phyloP scores from a whole-genome alignment of 495 filamentous ascomycete species.

The Oidiodendron maius region DNA sequence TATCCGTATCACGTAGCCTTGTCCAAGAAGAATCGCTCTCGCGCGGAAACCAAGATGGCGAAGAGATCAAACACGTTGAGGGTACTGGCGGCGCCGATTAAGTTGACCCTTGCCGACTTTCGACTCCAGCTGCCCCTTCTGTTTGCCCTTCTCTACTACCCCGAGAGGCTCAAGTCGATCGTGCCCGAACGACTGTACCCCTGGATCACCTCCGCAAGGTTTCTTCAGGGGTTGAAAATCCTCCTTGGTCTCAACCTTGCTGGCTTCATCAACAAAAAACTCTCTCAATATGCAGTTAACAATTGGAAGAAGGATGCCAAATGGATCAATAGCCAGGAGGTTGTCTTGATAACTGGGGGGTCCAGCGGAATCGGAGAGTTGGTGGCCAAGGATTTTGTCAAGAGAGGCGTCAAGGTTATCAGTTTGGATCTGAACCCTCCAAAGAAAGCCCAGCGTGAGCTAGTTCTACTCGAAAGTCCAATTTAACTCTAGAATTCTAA shows the following conservation, averaged over 20 bases:
- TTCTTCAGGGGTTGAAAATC: conserved; percentile 3
- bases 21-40: too few species aligned
- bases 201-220: neutral
- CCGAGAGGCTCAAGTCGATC: conserved; percentile 3
- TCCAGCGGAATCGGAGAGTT: conserved; percentile 32
- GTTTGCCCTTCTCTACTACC: conserved; percentile 15
- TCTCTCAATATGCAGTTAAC: conserved; percentile 50
- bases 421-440: conserved; percentile 52
- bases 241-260: conserved; percentile 33
- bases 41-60: too few species aligned
- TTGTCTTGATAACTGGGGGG: conserved; percentile 34
- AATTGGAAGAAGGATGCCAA: conserved; percentile 53
- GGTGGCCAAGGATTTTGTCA: conserved; percentile 53
- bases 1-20: too few species aligned
- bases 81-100: too few species aligned
- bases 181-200: conserved; percentile 2
- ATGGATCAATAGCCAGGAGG: conserved; percentile 56
- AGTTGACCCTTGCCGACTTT: conserved; percentile 2
- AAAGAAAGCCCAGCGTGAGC: conserved; percentile 33
- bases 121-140: conserved; percentile 12
- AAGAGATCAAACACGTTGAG: too few species aligned
- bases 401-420: conserved; percentile 52
- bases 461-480: conserved; percentile 5
- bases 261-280: conserved; percentile 38
- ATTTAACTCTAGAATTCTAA: neutral